Base-by-base conservation (phyloP, 2,329 filamentous ascomycete genomes). In the Talaromyces sp. region DNA sequence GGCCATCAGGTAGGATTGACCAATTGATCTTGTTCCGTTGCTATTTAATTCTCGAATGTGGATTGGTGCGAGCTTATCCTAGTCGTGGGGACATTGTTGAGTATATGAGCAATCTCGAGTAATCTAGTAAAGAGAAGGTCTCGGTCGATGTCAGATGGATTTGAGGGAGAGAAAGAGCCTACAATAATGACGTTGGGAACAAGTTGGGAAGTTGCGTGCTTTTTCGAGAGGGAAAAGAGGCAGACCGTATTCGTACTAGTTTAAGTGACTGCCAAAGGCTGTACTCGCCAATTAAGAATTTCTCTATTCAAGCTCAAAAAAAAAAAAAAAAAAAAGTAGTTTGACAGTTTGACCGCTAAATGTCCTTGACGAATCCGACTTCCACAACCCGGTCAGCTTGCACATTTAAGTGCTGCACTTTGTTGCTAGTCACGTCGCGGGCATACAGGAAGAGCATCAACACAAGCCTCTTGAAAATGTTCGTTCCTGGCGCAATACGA, bases 351-450 rank as follows among this genome's bases (percentile, higher is more conserved):
- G 25, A 22, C 25, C 15, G 31, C 59, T 69, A 76, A n/a, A 78
- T 71, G 31, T 74, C 73, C 67, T 79, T 80, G 57, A 80, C 71
- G 63, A 79, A 80, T 4, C 78, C 78, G 58, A 80, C 75, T 67
- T 80, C 78, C 43, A 80, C 73, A 31, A 79, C 52, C 64, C 73
- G 71, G 27, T 80, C 78, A 25, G 71, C 72, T 19, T 75, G 72
- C 3, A 80, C 71, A 27, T 76, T 73, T 67, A 80, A 63, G 56
- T 73, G 74, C 35, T 74, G 72, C 56, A 81, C 70, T 64, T 78
- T 80, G 3, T 69, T 74, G n/a, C 77, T 68, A 27, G 76, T 79
- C 56, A 76, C 77, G 35, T 78, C 75, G 41, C 78, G 70, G 39
- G 79, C 70, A 71, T 74, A 79, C 19, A 80, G 65, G 62, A 79